Evolutionary conservation across 2,329 filamentous ascomycete species (phyloP).

Genomic region (Diaporthe longicolla): DNA sequence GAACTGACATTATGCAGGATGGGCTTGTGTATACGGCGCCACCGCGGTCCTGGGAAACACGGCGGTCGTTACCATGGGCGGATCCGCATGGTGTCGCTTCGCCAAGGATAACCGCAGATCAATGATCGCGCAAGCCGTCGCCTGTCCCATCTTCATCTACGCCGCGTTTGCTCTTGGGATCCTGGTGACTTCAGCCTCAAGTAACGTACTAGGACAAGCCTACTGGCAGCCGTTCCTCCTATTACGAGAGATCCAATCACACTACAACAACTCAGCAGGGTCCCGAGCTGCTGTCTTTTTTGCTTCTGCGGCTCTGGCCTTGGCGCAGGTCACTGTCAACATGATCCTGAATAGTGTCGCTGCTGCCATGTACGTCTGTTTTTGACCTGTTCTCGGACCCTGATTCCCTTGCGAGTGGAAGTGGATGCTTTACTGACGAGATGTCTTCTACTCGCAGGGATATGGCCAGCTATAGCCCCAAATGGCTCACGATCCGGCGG

Average conservation of each 20-base stretch:
- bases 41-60: constrained; percentile 35
- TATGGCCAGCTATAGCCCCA: constrained; percentile 32
- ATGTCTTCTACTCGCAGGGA: background rate
- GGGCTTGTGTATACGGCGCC: constrained; percentile 33
- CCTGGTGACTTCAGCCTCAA: constrained; percentile 34
- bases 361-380: constrained; percentile 25
- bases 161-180: constrained; percentile 31
- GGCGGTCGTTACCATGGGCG: constrained; percentile 36
- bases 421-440: background rate
- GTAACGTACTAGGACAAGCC: constrained; percentile 20
- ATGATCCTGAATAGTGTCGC: constrained; percentile 38
- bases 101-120: constrained; percentile 27
- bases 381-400: background rate
- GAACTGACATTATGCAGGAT: constrained; percentile 10
- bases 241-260: constrained; percentile 24
- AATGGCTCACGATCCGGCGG: constrained; percentile 35
- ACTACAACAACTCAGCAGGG: constrained; percentile 30
- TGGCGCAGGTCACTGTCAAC: constrained; percentile 36
- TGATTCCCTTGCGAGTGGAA: too few relatives aligned
- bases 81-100: constrained; percentile 36
- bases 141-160: constrained; percentile 36
- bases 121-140: constrained; percentile 35
- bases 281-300: constrained; percentile 36
- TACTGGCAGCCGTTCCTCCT: constrained; percentile 39
- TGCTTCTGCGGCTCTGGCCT: constrained; percentile 30